These are phyloP conservation scores for Tetrapisispora taiwanensis DNA, from an alignment of 805 yeast genomes.

Conservation along the genomic window DNA sequence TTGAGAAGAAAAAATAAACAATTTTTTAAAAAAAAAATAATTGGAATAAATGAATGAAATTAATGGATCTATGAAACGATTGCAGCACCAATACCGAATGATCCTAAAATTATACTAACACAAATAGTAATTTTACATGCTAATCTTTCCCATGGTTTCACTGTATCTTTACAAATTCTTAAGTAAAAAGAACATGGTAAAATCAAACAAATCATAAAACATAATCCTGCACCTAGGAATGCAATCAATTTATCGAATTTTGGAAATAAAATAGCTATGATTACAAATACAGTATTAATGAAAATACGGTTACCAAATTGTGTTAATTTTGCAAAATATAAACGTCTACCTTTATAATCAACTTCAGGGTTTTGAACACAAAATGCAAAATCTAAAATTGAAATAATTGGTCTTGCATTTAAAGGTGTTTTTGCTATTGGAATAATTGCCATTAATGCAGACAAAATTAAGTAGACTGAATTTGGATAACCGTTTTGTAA, in stretches of 20 bases:
- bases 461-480: slow-evolving; percentile 47
- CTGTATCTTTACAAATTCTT: slow-evolving; percentile 38
- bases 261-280: slow-evolving; percentile 56
- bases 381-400: slow-evolving; percentile 53
- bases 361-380: slow-evolving; percentile 18
- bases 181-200: slow-evolving; percentile 69
- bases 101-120: slow-evolving; percentile 39
- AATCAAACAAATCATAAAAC: slow-evolving; percentile 70
- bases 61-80: slow-evolving; percentile 12
- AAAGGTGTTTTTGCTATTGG: slow-evolving; percentile 81
- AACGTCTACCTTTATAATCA: slow-evolving; percentile 12
- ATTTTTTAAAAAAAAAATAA: too few relatives aligned
- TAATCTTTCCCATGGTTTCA: slow-evolving; percentile 32
- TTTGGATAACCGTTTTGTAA: slow-evolving; percentile 57
- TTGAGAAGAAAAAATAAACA: too few relatives aligned
- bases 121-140: slow-evolving; percentile 36
- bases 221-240: slow-evolving; percentile 68
- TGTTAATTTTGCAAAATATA: slow-evolving; percentile 13
- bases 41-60: too few relatives aligned
- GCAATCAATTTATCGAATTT: slow-evolving; percentile 77
- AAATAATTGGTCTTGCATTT: slow-evolving; percentile 70
- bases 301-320: slow-evolving; percentile 28
- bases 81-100: slow-evolving; percentile 53
- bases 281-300: slow-evolving; percentile 50
- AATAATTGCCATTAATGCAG: slow-evolving; percentile 64